A percentile compares a stretch with the other conserved stretches of the same genome.
These are phyloP conservation scores for Talaromyces trachyspermus DNA, from an alignment of 495 filamentous ascomycete species.

Conservation along the genomic window DNA sequence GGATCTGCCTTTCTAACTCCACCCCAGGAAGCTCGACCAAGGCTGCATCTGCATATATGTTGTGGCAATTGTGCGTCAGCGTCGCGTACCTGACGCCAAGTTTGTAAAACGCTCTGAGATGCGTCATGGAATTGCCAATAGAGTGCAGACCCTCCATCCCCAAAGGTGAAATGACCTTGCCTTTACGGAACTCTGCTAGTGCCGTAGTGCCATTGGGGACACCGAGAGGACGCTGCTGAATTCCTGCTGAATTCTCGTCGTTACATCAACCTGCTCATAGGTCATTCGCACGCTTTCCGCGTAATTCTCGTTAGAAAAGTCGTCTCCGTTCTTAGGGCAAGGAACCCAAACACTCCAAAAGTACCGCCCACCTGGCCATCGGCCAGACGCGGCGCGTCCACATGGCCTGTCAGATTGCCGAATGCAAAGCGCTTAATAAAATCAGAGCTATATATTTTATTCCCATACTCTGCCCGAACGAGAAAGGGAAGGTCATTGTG, in stretches of 20 bases:
- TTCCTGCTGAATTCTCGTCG: constrained; percentile 55
- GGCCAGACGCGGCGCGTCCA: constrained; percentile 65
- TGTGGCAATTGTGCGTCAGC: constrained; percentile 90
- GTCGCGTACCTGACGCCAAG: constrained; percentile 90
- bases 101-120: constrained; percentile 63
- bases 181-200: constrained; percentile 48
- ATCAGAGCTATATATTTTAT: constrained; percentile 67
- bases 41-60: constrained; percentile 81
- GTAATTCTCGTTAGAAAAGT: constrained; percentile 72
- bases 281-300: constrained; percentile 57
- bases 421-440: constrained; percentile 65
- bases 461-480: constrained; percentile 59
- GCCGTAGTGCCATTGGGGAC: constrained; percentile 49
- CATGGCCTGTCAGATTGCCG: constrained; percentile 60
- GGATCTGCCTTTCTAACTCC: constrained; percentile 37
- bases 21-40: constrained; percentile 43
- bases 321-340: constrained; percentile 62
- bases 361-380: constrained; percentile 51
- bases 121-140: constrained; percentile 78
- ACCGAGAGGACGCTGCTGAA: constrained; percentile 65
- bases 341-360: constrained; percentile 88
- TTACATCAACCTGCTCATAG: constrained; percentile 76
- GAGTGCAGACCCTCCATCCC: constrained; percentile 93
- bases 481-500: constrained; percentile 83
- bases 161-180: constrained; percentile 60